Conservation (phyloP, 345 rosid genomes). For the Rhizophora mangle region DNA sequence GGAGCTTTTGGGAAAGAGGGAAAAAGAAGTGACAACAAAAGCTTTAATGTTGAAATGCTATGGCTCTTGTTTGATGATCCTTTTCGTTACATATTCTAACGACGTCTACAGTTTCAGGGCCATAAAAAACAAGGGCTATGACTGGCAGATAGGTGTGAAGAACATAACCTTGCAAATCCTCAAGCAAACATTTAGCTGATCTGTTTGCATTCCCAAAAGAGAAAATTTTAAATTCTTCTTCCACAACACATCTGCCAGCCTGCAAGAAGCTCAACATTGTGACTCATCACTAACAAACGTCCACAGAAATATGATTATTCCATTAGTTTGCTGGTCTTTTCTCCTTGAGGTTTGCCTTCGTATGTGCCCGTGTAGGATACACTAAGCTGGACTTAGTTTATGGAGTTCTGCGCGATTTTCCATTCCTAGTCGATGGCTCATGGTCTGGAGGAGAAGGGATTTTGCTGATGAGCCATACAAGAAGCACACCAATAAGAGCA, state of each 20-base stretch:
- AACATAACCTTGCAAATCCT: too few species aligned
- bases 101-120: too few species aligned
- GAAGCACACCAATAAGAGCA: constrained; percentile 73
- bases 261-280: neutral
- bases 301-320: neutral
- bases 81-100: too few species aligned
- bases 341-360: neutral
- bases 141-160: too few species aligned
- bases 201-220: neutral
- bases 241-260: neutral
- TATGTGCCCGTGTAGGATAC: neutral
- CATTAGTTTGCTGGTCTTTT: neutral
- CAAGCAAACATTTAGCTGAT: too few species aligned
- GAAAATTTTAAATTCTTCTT: too few species aligned
- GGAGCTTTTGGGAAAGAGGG: too few species aligned
- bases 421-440: constrained; percentile 19
- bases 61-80: too few species aligned
- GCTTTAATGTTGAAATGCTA: too few species aligned
- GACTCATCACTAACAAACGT: neutral
- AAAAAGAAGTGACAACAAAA: too few species aligned
- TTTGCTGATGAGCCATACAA: constrained; percentile 80
- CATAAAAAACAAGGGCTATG: too few species aligned
- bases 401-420: constrained; percentile 26
- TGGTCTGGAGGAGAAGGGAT: constrained; percentile 53
- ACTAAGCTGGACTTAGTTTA: neutral